Percentiles rank a stretch among this genome's conserved stretches.
Conservation (phyloP, 805 yeast genomes). For the Teunomyces pallodes region DNA sequence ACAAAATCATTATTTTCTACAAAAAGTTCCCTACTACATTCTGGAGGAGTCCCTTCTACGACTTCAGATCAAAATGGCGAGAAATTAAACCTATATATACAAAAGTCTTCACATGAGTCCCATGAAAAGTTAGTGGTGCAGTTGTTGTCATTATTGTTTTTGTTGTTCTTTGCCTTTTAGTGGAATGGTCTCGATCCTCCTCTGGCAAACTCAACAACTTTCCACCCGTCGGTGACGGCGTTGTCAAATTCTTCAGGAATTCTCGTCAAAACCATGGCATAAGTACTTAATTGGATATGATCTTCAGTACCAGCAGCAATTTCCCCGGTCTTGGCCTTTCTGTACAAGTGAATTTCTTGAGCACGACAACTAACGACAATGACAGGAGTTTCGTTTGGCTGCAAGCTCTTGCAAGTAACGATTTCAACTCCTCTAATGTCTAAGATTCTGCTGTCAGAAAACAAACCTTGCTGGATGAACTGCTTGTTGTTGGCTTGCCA, state of each 20-base stretch:
- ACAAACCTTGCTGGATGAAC: constrained; percentile 84
- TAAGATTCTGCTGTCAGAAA: constrained; percentile 85
- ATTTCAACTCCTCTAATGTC: constrained; percentile 96
- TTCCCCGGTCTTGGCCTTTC: constrained; percentile 88
- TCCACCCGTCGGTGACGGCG: constrained; percentile 95
- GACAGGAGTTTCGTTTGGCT: constrained; percentile 91
- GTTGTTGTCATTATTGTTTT: neutral
- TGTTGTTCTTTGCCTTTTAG: constrained; percentile 13
- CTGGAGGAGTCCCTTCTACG: no score
- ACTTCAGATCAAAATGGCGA: neutral
- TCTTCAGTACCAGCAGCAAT: constrained; percentile 95
- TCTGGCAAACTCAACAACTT: constrained; percentile 87
- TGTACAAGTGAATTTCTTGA: constrained; percentile 88
- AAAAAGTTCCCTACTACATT: no score
- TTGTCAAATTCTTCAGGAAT: constrained; percentile 89
- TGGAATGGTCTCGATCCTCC: constrained; percentile 86
- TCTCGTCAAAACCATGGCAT: constrained; percentile 94
- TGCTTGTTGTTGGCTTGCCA: constrained; percentile 93
- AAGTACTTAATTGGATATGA: constrained; percentile 87
- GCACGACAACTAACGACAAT: constrained; percentile 93
- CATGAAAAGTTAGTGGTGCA: neutral
- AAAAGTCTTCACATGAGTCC: neutral
- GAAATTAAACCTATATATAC: neutral
- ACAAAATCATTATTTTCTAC: neutral
- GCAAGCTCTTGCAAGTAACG: constrained; percentile 79